A percentile compares a stretch with the other conserved stretches of the same genome.
These are phyloP conservation scores for Aspergillus alliaceus DNA, from an alignment of 2,329 filamentous ascomycete species.

Conservation along the genomic window DNA sequence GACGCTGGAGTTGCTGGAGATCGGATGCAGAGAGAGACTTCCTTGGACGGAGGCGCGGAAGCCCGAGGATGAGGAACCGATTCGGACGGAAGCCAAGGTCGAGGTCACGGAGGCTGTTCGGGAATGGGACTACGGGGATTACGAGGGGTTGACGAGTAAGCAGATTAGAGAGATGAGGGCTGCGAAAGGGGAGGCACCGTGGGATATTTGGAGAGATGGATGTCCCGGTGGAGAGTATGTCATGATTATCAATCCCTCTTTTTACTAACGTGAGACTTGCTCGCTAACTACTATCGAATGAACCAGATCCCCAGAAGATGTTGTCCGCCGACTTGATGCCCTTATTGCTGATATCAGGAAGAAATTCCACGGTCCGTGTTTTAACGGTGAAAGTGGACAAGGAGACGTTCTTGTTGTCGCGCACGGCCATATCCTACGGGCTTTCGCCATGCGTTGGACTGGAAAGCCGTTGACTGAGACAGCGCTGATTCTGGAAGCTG, in stretches of 20 bases:
- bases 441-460: slow-evolving; percentile 85
- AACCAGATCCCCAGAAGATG: slow-evolving; percentile 65
- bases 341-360: slow-evolving; percentile 73
- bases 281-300: no score
- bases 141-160: slow-evolving; percentile 74
- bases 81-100: slow-evolving; percentile 60
- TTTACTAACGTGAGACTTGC: no score
- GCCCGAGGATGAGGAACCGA: slow-evolving; percentile 34
- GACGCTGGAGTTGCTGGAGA: slow-evolving; percentile 83
- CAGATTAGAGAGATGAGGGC: slow-evolving; percentile 63
- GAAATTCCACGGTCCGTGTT: slow-evolving; percentile 62
- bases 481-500: slow-evolving; percentile 80
- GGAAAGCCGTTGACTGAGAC: slow-evolving; percentile 72
- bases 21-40: slow-evolving; percentile 67
- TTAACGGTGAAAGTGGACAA: slow-evolving; percentile 55
- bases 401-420: slow-evolving; percentile 78
- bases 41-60: slow-evolving; percentile 61
- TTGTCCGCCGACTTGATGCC: slow-evolving; percentile 70
- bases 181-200: slow-evolving; percentile 59
- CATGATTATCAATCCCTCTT: slow-evolving; percentile 35
- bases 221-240: slow-evolving; percentile 77
- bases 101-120: slow-evolving; percentile 71
- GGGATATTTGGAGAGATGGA: slow-evolving; percentile 90
- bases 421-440: slow-evolving; percentile 85
- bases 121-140: slow-evolving; percentile 87